These are phyloP conservation scores for Trametes hirsuta DNA, from an alignment of 1,284 basidiomycete species.

Conservation along the genomic window DNA sequence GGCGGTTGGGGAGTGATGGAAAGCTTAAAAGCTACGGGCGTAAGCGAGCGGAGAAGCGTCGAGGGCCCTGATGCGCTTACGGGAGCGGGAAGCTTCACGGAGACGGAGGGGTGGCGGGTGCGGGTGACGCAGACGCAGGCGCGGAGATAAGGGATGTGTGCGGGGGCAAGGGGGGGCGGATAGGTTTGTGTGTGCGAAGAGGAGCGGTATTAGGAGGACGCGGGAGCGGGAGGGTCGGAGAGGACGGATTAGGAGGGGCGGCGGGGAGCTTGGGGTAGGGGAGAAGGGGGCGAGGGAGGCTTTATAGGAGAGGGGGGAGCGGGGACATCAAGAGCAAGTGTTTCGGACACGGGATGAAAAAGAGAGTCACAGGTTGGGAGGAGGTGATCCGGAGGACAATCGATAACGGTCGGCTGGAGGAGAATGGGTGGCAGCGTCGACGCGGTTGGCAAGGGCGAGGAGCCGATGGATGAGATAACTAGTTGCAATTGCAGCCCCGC, in stretches of 20 bases:
- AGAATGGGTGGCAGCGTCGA: constrained; percentile 6
- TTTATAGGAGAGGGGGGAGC: constrained; percentile 19
- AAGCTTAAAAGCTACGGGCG: constrained; percentile 20
- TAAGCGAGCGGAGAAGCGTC: constrained; percentile 25
- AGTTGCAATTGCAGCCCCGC: not conserved
- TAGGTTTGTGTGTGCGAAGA: constrained; percentile 18
- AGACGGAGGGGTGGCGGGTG: constrained; percentile 14
- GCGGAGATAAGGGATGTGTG: not conserved
- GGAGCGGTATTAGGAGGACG: constrained; percentile 25
- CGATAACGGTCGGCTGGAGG: constrained; percentile 33
- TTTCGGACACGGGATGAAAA: constrained; percentile 25
- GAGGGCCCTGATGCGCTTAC: constrained; percentile 21
- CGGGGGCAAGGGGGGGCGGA: constrained; percentile 12
- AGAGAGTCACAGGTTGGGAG: constrained; percentile 32
- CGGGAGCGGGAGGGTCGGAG: constrained; percentile 20
- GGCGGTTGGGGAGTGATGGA: constrained; percentile 19
- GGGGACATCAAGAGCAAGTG: constrained; percentile 18
- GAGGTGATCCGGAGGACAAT: constrained; percentile 34
- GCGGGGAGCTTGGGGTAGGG: constrained; percentile 18
- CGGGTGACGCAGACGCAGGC: not conserved
- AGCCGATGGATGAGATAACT: constrained; percentile 22
- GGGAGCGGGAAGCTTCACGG: constrained; percentile 10
- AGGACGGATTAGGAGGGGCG: constrained; percentile 27
- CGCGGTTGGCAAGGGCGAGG: constrained; percentile 23
- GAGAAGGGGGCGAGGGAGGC: not conserved